Evolutionary conservation across 2,329 filamentous ascomycete genomes (phyloP).

Genomic region (Phaeosphaeriaceae sp.): DNA sequence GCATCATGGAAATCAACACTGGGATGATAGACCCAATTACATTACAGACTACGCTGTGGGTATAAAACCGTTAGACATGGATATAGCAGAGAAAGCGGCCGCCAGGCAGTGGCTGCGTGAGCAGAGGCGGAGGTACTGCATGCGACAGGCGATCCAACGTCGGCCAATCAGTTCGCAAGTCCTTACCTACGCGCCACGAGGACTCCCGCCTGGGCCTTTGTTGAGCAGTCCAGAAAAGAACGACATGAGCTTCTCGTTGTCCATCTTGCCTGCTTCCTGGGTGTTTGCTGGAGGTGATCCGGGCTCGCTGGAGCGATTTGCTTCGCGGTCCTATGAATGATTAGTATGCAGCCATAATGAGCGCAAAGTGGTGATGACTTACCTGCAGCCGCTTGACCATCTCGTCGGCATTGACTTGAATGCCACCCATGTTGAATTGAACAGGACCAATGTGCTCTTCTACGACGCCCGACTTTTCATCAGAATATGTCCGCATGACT

Average conservation of each 20-base stretch:
- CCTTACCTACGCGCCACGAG: constrained; percentile 23
- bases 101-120: not conserved
- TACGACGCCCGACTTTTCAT: constrained; percentile 47
- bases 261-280: constrained; percentile 42
- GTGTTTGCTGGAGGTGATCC: constrained; percentile 34
- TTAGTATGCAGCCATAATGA: constrained; percentile 17
- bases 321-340: constrained; percentile 45
- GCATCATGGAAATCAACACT: too few species aligned
- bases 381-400: constrained; percentile 89
- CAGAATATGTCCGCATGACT: constrained; percentile 26
- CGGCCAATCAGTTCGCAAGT: too few species aligned
- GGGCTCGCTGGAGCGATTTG: constrained; percentile 38
- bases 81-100: not conserved
- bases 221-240: constrained; percentile 51
- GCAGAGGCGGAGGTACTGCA: not conserved
- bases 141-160: not conserved
- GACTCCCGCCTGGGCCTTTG: constrained; percentile 37
- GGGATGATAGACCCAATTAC: constrained; percentile 3
- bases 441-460: constrained; percentile 83
- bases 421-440: constrained; percentile 97
- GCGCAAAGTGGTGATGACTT: constrained; percentile 16
- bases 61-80: constrained; percentile 14
- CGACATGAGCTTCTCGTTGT: constrained; percentile 50
- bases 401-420: constrained; percentile 93
- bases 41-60: constrained; percentile 14